Evolutionary conservation across 257 asterid species (phyloP), one percentile per base, ranked within the genome.

Genomic region (Solanum tacnaense): DNA sequence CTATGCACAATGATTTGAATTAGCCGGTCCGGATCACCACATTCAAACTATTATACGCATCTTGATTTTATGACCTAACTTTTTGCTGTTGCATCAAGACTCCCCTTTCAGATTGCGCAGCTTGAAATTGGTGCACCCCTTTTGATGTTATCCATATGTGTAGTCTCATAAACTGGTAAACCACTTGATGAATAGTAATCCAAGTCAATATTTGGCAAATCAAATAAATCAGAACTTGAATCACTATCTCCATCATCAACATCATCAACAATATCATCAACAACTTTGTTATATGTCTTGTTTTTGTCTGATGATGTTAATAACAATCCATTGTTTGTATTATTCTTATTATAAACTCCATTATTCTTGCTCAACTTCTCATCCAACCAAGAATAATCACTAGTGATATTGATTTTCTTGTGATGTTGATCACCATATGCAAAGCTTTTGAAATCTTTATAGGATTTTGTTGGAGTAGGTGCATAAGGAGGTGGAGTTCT

Each of bases 181-280:
- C 92, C 93, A 87, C 91, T 91, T 46, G 93, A 89, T 67, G 83
- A 89, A 86, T 49, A 86, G 86, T 32, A 86, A 88, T 92, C 96
- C 88, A 92, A 88, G 1, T 96, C 96, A 89, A 90, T 95, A 81
- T 93, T 96, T 27, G 96, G 98, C 31, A 96, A 89, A 85, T 96
- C 99, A 65, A 96, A 96, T 39, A 96, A 88, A 89, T 96, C 99
- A 81, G 98, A 95, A 86, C 99, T 96, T 21, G 99, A 94, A 91
- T 96, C 98, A 86, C 94, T 92, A 27, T 95, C 98, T 3, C 76
- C 96, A 4, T 92, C 98, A 67, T 91, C 98, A 46, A 93, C 94
- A 56, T 7, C 90, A 71, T 67, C 87, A 67, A 10, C 83, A 78
- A 76, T 5, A 32, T 32, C 6, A 75, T 68, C 39, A 86, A 25